A percentile compares a stretch with the other conserved stretches of the same genome.
Evolutionary conservation across 441 rosid species (phyloP).

Genomic region (Erodium trifolium): DNA sequence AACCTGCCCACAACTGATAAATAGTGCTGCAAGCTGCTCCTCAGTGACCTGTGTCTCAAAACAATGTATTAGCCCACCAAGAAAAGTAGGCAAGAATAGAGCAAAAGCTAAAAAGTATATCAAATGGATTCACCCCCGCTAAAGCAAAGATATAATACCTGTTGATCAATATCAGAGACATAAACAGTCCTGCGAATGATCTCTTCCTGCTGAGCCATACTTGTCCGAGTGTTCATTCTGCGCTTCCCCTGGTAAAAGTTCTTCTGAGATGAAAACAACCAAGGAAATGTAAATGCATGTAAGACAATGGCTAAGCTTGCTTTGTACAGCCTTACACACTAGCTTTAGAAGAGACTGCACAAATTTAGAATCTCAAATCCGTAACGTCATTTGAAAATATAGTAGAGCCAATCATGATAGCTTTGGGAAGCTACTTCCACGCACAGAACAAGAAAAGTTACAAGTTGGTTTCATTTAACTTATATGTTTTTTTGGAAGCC

Average conservation of each 20-base stretch:
- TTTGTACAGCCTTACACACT: not conserved
- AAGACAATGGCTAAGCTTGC: too few species aligned
- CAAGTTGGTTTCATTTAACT: too few species aligned
- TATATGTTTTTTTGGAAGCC: too few species aligned
- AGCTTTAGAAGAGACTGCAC: too few species aligned
- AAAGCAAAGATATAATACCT: slow-evolving; percentile 30
- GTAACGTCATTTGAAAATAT: too few species aligned
- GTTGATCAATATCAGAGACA: slow-evolving; percentile 87
- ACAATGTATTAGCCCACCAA: not conserved
- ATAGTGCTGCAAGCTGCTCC: slow-evolving; percentile 32
- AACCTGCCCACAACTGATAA: slow-evolving; percentile 78
- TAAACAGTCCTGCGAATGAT: slow-evolving; percentile 74
- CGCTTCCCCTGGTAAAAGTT: slow-evolving; percentile 52
- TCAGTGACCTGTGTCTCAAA: slow-evolving; percentile 47
- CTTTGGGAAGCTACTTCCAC: too few species aligned
- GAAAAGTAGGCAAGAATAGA: too few species aligned
- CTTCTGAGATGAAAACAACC: slow-evolving; percentile 35
- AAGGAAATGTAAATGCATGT: not conserved
- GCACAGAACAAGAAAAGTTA: too few species aligned
- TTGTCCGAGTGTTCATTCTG: slow-evolving; percentile 63
- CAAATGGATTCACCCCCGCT: not conserved
- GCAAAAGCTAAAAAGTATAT: too few species aligned
- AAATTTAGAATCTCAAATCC: too few species aligned
- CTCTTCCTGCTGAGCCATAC: slow-evolving; percentile 79
- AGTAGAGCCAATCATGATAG: too few species aligned